Evolutionary conservation across 352 stramenopile genomes (phyloP), one percentile per base, ranked within the genome.

Genomic region (Phytophthora aleatoria): DNA sequence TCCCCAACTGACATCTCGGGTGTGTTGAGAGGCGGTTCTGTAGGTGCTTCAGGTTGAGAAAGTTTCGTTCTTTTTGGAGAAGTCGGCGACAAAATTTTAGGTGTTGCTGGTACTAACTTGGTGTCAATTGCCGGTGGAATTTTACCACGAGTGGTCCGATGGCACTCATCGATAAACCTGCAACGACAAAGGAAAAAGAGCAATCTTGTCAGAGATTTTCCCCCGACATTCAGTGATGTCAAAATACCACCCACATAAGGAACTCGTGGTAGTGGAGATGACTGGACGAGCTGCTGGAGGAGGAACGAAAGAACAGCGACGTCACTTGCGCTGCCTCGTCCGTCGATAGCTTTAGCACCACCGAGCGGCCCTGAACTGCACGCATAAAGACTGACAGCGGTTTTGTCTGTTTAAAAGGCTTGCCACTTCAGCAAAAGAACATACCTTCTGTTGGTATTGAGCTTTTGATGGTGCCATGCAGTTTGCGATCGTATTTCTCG

Each of bases 181-280:
- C n/a, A 38, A 57, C 20, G 20, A 20, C 20, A 20, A 20, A 20
- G 20, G 16, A 20, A 20, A 20, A 20, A 20, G 16, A 20, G 16
- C 20, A 20, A 20, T 20, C 20, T 20, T 20, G 20, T 20, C 20
- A 20, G 20, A 20, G 20, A 20, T 20, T 20, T 1, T 1, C 16
- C 20, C 20, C 20, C 20, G 20, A 20, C 20, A 20, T 20, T 20
- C 20, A 20, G 20, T 31, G 2, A 16, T 50, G 44, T n/a, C 15
- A 50, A 42, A 26, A 39, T 50, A n/a, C n/a, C 4, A 52, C 64
- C 3, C 26, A 76, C 70, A 33, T 36, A 1, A 84, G n/a, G 26
- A 88, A 85, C 39, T 81, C 72, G 11, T 53, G 16, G 39, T 88
- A 88, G 16, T 69, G 43, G 12, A 88, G 41, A 3, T 41, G 56